Conservation (phyloP, 176 grass and related monocot genomes). For the Poa pratensis region DNA sequence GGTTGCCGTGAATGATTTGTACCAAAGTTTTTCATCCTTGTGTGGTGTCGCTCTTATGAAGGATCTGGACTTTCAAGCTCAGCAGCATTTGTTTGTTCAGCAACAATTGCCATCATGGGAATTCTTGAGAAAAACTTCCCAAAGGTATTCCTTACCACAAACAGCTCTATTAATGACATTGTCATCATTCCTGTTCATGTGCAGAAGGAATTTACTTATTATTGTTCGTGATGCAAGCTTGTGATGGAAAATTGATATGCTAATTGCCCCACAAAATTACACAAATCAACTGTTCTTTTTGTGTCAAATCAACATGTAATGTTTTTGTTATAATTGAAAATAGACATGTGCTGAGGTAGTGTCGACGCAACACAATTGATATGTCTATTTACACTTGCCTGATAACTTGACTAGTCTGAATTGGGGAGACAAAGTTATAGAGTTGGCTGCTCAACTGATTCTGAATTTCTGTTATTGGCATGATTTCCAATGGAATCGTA, state of each 20-base stretch:
- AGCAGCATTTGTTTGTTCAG: conserved; percentile 97
- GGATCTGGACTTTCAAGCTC: conserved; percentile 97
- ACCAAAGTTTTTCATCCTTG: not conserved
- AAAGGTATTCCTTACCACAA: conserved; percentile 62
- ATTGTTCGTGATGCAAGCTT: not conserved
- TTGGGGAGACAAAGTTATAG: conserved; percentile 15
- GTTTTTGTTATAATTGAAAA: not conserved
- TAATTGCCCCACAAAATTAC: not conserved
- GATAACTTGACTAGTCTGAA: conserved; percentile 11
- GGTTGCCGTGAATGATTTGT: not conserved
- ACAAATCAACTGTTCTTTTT: not conserved
- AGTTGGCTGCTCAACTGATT: not conserved
- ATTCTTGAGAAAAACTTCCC: conserved; percentile 73
- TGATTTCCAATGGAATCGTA: not conserved
- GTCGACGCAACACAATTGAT: not conserved
- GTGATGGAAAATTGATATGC: not conserved
- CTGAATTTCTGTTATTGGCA: not conserved
- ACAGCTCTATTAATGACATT: conserved; percentile 4
- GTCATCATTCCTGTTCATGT: not conserved
- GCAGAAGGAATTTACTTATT: not conserved
- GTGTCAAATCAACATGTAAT: not conserved
- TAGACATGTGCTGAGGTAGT: not conserved
- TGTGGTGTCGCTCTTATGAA: conserved; percentile 37
- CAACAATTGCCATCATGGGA: conserved; percentile 95
- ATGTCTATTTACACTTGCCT: not conserved